A percentile compares a stretch with the other conserved stretches of the same genome.
These are phyloP conservation scores for Lophiostoma macrostomum DNA, from an alignment of 495 filamentous ascomycete genomes.

Conservation along the genomic window DNA sequence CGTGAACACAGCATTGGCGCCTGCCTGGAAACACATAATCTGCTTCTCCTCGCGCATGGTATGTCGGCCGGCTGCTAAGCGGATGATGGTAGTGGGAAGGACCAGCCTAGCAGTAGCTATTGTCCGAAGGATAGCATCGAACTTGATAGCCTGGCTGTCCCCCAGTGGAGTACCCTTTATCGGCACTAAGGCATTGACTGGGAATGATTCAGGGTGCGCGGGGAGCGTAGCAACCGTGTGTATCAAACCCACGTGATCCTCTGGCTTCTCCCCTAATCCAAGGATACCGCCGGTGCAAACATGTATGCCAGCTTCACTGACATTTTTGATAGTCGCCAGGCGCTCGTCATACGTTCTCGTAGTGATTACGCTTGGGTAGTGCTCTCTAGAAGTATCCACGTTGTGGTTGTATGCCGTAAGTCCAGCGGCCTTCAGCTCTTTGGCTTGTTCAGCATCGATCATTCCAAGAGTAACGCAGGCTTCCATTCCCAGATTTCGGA, in stretches of 20 bases:
- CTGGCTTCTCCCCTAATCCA: conserved; percentile 69
- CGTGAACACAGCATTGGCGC: conserved; percentile 85
- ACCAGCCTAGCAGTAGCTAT: conserved; percentile 75
- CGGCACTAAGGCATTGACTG: conserved; percentile 80
- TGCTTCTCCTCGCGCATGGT: conserved; percentile 79
- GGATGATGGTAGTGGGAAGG: conserved; percentile 76
- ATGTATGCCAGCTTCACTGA: conserved; percentile 77
- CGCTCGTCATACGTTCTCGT: conserved; percentile 82
- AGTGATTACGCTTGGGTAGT: conserved; percentile 77
- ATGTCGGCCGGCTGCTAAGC: conserved; percentile 75
- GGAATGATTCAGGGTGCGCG: conserved; percentile 76
- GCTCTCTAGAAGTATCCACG: conserved; percentile 79
- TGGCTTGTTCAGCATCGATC: conserved; percentile 74
- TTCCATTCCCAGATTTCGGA: conserved; percentile 78
- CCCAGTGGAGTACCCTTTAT: conserved; percentile 82
- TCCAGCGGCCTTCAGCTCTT: conserved; percentile 75
- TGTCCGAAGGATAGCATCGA: conserved; percentile 69
- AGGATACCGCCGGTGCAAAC: conserved; percentile 83
- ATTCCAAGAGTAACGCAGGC: conserved; percentile 85
- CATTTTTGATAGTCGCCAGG: conserved; percentile 67
- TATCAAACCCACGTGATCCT: conserved; percentile 74
- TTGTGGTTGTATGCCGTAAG: conserved; percentile 90
- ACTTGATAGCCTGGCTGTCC: conserved; percentile 64
- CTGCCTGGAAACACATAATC: conserved; percentile 77
- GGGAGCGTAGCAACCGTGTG: conserved; percentile 74